Base-by-base conservation (phyloP, 129 eudicot species). In the Chrysanthemum makinoi region DNA sequence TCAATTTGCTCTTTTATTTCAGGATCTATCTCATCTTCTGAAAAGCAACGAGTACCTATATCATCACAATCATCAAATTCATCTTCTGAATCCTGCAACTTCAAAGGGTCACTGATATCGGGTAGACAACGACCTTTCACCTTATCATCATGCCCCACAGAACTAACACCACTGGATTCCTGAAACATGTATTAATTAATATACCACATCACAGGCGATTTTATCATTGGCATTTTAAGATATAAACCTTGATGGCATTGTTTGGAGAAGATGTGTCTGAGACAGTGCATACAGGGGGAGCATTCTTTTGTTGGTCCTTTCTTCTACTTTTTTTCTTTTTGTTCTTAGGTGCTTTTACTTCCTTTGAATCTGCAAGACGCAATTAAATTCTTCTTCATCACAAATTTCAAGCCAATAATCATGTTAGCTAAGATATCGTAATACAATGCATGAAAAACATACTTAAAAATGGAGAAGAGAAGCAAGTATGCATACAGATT, bases 301-400 rank as follows among this genome's bases (percentile, higher is more conserved):
- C 55, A 75, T 81, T 86, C 80, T 84, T 86, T 15, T 73, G 88
- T 44, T 83, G 93, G 58, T 89, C 96, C 74, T 89, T 92, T 78
- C 88, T 89, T 77, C 69, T 85, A 26, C 91, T 86, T 66, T 78
- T 85, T 75, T 89, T 92, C 89, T 87, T 89, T 84, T 87, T 92
- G 66, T 47, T 89, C 73, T 92, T 92, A 57, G 91, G 74, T 79
- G 88, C 54, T 80, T 71, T 85, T 51, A 73, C 86, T 65, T 78
- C 91, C 80, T 92, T 89, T 1, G 82, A 79, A 78, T 85, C 98
- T 89, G 88, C 81, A 84, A 70, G 18, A 16, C 61, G 62, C 15
- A 50, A 72, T 66, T 35, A 64, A 65, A 57, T 65, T 66, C 72
- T 43, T 24, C 18, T 4, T 62, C 10, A 55, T 70, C 18, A 19